Percentiles rank a stretch among this genome's conserved stretches.
Conservation (phyloP, 2,329 filamentous ascomycete species). For the Phoma herbarum region DNA sequence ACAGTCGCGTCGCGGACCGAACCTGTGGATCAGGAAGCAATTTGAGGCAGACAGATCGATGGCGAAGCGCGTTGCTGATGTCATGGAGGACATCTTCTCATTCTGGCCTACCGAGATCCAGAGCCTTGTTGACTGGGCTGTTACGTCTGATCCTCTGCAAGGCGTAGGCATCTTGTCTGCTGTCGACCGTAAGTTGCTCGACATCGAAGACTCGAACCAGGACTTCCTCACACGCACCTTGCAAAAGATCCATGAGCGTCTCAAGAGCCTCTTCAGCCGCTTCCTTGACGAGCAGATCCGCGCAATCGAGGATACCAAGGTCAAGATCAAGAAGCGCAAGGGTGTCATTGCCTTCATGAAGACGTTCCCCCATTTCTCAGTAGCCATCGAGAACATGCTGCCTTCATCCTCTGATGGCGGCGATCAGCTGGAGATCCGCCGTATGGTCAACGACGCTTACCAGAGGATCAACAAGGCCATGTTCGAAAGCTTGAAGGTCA, state of each 20-base stretch:
- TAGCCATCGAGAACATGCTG: conserved; percentile 85
- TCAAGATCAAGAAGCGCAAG: conserved; percentile 98
- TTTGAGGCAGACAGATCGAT: conserved; percentile 90
- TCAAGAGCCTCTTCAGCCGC: conserved; percentile 80
- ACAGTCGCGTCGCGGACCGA: conserved; percentile 73
- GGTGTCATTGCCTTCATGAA: conserved; percentile 96
- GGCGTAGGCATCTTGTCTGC: conserved; percentile 85
- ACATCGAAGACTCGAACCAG: conserved; percentile 89
- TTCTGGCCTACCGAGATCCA: conserved; percentile 84
- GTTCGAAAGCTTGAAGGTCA: conserved; percentile 97
- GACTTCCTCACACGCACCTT: conserved; percentile 85
- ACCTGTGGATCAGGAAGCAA: conserved; percentile 76
- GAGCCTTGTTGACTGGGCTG: conserved; percentile 82
- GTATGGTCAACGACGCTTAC: conserved; percentile 86
- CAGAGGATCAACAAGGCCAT: conserved; percentile 89
- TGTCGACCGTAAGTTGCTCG: conserved; percentile 79
- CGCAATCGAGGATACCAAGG: conserved; percentile 96
- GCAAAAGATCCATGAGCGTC: conserved; percentile 77
- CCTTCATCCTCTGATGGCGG: conserved; percentile 59
- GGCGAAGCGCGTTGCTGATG: conserved; percentile 82
- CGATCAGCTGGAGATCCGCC: conserved; percentile 70
- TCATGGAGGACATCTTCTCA: conserved; percentile 88
- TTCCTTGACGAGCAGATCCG: conserved; percentile 96
- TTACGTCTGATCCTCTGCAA: conserved; percentile 84
- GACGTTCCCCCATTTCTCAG: conserved; percentile 87